These are phyloP conservation scores for Botryotinia globosa DNA, from an alignment of 2,329 filamentous ascomycete species.

Conservation along the genomic window DNA sequence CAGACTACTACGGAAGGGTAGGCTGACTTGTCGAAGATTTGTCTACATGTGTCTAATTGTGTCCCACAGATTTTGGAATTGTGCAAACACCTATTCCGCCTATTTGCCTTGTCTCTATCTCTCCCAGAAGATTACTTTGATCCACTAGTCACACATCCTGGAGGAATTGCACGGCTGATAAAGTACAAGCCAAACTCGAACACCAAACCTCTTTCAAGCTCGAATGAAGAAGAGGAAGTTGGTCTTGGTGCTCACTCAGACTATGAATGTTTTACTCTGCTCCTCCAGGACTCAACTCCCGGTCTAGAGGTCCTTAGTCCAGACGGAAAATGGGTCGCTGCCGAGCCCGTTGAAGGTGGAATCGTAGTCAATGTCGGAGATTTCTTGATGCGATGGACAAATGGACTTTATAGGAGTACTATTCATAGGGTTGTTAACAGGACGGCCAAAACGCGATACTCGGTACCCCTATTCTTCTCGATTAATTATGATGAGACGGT, in stretches of 20 bases:
- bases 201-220: conserved; percentile 31
- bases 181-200: conserved; percentile 48
- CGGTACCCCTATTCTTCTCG: conserved; percentile 53
- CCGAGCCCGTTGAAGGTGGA: conserved; percentile 45
- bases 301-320: conserved; percentile 53
- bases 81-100: conserved; percentile 40
- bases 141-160: conserved; percentile 44
- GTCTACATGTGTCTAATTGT: neutral
- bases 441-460: conserved; percentile 50
- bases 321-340: conserved; percentile 46
- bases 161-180: conserved; percentile 46
- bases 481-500: conserved; percentile 39
- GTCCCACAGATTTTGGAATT: conserved; percentile 38
- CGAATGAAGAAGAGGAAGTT: conserved; percentile 34
- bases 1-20: conserved; percentile 35
- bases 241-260: conserved; percentile 52
- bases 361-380: conserved; percentile 54
- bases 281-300: conserved; percentile 50
- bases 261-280: conserved; percentile 55
- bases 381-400: conserved; percentile 50
- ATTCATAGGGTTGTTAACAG: conserved; percentile 56
- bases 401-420: conserved; percentile 51
- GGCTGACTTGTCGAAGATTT: neutral
- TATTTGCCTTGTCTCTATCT: conserved; percentile 42
- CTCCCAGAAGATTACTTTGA: conserved; percentile 45